phyloP scores from a whole-genome alignment of 768 basidiomycete species.

The Boletus insuetus region DNA sequence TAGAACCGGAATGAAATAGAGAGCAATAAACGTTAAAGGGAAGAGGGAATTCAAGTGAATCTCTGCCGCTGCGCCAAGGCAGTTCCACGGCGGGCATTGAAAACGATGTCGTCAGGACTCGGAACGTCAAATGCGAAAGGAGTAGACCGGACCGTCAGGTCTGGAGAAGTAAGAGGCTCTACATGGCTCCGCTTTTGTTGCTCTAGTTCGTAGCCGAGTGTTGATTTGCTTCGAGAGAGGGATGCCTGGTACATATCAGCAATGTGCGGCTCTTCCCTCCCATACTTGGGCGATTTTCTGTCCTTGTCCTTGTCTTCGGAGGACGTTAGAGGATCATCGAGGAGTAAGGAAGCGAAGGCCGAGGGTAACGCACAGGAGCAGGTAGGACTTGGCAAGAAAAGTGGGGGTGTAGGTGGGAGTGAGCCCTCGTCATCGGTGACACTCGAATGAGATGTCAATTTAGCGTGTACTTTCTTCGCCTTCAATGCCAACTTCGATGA shows the following conservation, averaged over 20 bases:
- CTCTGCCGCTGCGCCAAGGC: conserved; percentile 43
- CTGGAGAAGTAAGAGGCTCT: conserved; percentile 30
- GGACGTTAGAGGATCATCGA: conserved; percentile 47
- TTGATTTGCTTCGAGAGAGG: conserved; percentile 30
- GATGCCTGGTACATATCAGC: conserved; percentile 29
- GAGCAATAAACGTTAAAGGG: conserved; percentile 10
- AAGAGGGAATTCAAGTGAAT: not conserved
- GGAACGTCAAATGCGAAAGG: conserved; percentile 74
- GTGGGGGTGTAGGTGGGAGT: conserved; percentile 42
- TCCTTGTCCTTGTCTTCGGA: conserved; percentile 38
- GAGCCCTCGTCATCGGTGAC: conserved; percentile 40
- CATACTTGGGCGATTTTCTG: conserved; percentile 28
- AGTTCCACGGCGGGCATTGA: conserved; percentile 77
- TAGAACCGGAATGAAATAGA: conserved; percentile 16
- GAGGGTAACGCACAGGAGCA: conserved; percentile 74
- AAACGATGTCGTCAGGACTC: conserved; percentile 89
- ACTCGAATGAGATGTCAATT: conserved; percentile 33
- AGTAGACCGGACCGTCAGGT: conserved; percentile 33
- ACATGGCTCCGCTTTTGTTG: conserved; percentile 8
- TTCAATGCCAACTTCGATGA: conserved; percentile 78
- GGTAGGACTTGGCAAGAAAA: conserved; percentile 54
- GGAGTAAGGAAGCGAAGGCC: conserved; percentile 69
- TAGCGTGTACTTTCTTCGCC: conserved; percentile 56
- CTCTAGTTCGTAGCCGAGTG: conserved; percentile 17
- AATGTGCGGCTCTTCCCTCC: conserved; percentile 31